Percentiles rank a stretch among this genome's conserved stretches.
Conservation (phyloP, 2,329 filamentous ascomycete species). For the Trichophyton benhamiae region DNA sequence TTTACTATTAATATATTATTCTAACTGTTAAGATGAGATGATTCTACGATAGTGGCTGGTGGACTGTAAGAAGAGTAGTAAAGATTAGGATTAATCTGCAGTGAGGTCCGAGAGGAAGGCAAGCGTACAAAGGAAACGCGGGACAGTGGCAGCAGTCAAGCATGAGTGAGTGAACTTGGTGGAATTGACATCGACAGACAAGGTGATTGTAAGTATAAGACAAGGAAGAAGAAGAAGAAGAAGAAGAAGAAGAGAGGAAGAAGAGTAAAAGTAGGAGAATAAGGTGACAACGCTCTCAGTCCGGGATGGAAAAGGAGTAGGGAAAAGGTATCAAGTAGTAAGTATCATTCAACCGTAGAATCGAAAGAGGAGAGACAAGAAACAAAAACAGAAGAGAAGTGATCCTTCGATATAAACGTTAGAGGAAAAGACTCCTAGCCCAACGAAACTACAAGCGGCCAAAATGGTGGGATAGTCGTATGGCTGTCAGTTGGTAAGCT, state of each 20-base stretch:
- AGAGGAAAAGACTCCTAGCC: constrained; percentile 15
- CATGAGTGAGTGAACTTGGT: not conserved
- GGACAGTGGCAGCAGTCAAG: not conserved
- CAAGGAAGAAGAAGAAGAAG: not conserved
- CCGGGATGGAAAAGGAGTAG: not conserved
- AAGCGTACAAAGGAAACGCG: not conserved
- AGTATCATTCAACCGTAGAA: not conserved
- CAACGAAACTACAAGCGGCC: constrained; percentile 16
- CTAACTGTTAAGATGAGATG: not conserved
- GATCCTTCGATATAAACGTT: constrained; percentile 15
- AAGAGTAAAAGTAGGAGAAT: not conserved
- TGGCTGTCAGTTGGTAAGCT: not conserved
- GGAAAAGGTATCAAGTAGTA: not conserved
- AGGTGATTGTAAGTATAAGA: not conserved
- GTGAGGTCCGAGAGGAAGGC: not conserved
- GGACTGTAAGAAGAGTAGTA: not conserved
- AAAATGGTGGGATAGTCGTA: constrained; percentile 15
- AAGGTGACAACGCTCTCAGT: not conserved
- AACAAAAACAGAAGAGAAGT: not conserved
- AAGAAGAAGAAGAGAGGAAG: not conserved
- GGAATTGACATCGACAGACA: not conserved
- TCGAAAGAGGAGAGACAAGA: not conserved
- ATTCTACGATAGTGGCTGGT: no score
- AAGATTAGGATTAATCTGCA: constrained; percentile 3
- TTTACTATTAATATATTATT: no score